Base-by-base conservation (phyloP, 169 alveolate genomes). In the Eimeria sp. region DNA sequence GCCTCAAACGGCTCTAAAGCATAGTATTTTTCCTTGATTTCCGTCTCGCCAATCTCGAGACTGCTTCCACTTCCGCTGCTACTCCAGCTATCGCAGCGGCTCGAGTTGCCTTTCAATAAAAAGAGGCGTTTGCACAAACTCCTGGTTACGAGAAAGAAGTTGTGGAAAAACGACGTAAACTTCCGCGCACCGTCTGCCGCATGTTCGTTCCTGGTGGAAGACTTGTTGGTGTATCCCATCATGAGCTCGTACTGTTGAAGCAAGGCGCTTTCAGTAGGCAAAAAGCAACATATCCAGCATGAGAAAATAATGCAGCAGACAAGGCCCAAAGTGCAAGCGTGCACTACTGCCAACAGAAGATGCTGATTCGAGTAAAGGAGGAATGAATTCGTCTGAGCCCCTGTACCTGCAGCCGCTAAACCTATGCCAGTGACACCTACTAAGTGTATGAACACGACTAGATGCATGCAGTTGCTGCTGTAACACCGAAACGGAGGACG, bases 321-420 rank as follows among this genome's bases (percentile, higher is more conserved):
- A 5, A 86, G 93, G 16, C 45, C 34, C 13, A 61, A 13, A 13
- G 93, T 30, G 27, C 61, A 34, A 27, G 51, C 75, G 27, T 86
- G 93, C 18, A 86, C 93, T 14, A 61, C 82, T 34, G 76, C 93
- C 7, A 86, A 82, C 2, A 86, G 93, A 80, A 86, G 40, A 47
- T 86, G 93, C 65, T 86, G 93, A 16, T 86, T 86, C n/a, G 93
- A 86, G 34, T 86, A 86, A 25, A 86, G 65, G 10, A 86, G 93
- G 43, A 86, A 86, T 5, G 93, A 86, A 63, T 63, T 86, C 65
- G 75, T 61, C 47, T 57, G 34, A 22, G 93, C 93, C 18, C 70
- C 93, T 4, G 93, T 25, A 0, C 93, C 93, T 34, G 93, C 93
- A 4, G 93, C 93, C 11, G 93, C 93, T 22, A 86, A 11, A 5